phyloP scores from a whole-genome alignment of 768 basidiomycete species.

The Trametes gibbosa region DNA sequence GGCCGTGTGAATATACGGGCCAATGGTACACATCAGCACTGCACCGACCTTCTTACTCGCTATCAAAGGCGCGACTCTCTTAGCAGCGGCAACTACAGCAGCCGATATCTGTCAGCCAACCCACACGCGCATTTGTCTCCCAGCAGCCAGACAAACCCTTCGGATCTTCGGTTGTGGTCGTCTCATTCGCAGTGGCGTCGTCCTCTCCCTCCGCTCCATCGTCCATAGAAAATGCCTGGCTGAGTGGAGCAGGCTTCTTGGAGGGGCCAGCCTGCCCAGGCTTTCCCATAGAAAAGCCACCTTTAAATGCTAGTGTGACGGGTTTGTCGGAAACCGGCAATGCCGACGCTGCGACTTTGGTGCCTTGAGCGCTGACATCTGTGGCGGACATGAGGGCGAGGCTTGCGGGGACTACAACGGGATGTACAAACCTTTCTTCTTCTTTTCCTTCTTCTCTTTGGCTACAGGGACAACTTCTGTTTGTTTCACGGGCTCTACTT shows the following conservation, averaged over 20 bases:
- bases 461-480: conserved; percentile 35
- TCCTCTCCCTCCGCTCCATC: conserved; percentile 38
- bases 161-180: conserved; percentile 34
- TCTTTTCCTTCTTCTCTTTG: conserved; percentile 59
- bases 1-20: neutral
- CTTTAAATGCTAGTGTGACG: conserved; percentile 70
- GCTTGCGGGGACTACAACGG: neutral
- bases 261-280: conserved; percentile 18
- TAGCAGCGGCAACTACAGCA: conserved; percentile 46
- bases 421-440: conserved; percentile 36
- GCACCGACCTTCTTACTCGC: conserved; percentile 75
- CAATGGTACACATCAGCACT: neutral
- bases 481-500: conserved; percentile 56
- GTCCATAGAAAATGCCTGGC: conserved; percentile 68
- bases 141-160: conserved; percentile 46
- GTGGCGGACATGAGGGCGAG: neutral
- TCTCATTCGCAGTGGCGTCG: conserved; percentile 43
- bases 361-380: conserved; percentile 13
- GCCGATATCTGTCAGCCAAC: conserved; percentile 20
- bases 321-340: conserved; percentile 79
- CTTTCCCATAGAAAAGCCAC: conserved; percentile 21
- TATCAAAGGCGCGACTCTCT: conserved; percentile 79
- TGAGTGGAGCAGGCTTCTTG: conserved; percentile 40
- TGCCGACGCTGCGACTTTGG: conserved; percentile 55
- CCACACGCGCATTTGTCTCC: conserved; percentile 12